These are phyloP conservation scores for Planoprotostelium fungivorum DNA, from an alignment of 78 protist genomes.

Conservation along the genomic window DNA sequence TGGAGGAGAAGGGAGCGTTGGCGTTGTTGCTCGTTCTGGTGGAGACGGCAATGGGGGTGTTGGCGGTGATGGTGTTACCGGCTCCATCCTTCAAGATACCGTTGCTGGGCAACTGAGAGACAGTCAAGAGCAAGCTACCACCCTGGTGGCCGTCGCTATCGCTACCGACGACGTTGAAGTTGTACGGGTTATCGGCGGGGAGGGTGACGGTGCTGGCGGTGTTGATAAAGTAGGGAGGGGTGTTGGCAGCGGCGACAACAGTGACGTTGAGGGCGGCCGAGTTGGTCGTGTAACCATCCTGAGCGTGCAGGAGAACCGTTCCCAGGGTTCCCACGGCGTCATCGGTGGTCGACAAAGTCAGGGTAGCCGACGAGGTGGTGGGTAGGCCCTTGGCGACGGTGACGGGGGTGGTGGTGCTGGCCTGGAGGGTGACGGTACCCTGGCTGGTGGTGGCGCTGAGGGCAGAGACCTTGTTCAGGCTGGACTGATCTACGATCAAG, in stretches of 20 bases:
- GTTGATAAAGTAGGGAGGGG: not conserved
- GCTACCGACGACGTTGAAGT: slow-evolving; percentile 3
- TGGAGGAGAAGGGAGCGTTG: not conserved
- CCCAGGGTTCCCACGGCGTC: not conserved
- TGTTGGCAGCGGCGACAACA: not conserved
- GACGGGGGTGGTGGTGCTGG: not conserved
- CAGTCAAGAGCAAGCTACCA: not conserved
- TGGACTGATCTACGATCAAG: not conserved
- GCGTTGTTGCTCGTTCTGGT: not conserved
- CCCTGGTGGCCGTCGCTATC: slow-evolving; percentile 13
- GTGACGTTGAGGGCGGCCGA: not conserved
- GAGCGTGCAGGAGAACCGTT: not conserved
- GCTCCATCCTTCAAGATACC: not conserved
- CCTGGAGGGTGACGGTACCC: not conserved
- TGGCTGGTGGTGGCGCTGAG: not conserved
- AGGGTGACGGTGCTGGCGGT: not conserved
- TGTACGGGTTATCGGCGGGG: not conserved
- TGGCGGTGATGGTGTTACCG: not conserved
- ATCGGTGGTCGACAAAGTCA: not conserved
- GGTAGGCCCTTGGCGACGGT: not conserved
- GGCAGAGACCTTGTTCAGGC: not conserved
- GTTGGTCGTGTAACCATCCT: not conserved
- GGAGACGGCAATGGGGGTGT: too few relatives aligned
- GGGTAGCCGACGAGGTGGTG: not conserved
- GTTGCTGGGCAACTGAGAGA: not conserved